These are phyloP conservation scores for Lentinula novae-zelandiae DNA, from an alignment of 1,284 basidiomycete genomes.

Conservation along the genomic window DNA sequence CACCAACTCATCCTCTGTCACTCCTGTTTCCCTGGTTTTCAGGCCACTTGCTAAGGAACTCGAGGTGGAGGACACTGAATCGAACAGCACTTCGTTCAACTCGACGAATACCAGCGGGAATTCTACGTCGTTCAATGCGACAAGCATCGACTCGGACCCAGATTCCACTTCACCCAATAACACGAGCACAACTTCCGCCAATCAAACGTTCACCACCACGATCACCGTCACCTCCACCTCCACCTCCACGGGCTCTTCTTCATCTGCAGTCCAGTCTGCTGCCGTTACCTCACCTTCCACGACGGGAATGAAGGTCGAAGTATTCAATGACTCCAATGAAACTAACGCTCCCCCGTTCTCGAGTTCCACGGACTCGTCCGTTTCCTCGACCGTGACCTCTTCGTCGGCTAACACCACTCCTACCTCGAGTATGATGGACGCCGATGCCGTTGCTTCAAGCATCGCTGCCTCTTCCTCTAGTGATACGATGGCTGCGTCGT, in stretches of 20 bases:
- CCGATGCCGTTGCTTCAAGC: slow-evolving; percentile 25
- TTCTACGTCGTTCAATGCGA: neutral
- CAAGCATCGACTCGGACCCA: neutral
- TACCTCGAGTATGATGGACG: slow-evolving; percentile 21
- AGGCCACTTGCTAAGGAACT: neutral
- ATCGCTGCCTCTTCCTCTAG: slow-evolving; percentile 15
- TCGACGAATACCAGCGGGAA: neutral
- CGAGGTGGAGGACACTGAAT: neutral
- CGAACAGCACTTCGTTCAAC: neutral
- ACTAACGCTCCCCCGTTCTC: neutral
- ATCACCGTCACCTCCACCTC: slow-evolving; percentile 6
- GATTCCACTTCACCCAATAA: neutral
- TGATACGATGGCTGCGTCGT: slow-evolving; percentile 19
- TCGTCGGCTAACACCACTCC: slow-evolving; percentile 8
- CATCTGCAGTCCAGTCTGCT: slow-evolving; percentile 14
- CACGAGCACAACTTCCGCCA: neutral
- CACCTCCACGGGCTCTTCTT: neutral
- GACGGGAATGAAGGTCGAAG: slow-evolving; percentile 13
- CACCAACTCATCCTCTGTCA: neutral
- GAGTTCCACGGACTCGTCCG: neutral
- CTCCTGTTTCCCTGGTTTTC: neutral
- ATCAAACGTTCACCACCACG: slow-evolving; percentile 19
- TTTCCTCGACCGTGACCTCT: slow-evolving; percentile 13
- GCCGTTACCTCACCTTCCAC: slow-evolving; percentile 16
- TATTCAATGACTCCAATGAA: slow-evolving; percentile 3